A percentile compares a stretch with the other conserved stretches of the same genome.
Conservation (phyloP, 1,284 basidiomycete genomes). For the Heterobasidion parviporum region DNA sequence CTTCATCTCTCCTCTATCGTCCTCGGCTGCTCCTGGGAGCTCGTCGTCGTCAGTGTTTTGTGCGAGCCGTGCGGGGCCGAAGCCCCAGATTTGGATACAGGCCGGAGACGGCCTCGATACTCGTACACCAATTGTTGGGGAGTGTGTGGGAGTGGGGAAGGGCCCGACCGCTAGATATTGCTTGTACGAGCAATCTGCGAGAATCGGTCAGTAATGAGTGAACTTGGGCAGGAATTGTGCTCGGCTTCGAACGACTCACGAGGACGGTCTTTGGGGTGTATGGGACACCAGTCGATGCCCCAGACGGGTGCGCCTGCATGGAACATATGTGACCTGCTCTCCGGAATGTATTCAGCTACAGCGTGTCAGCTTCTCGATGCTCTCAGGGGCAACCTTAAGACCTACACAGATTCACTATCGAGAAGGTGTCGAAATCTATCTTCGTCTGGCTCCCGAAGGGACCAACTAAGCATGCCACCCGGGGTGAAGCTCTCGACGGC, state of each 20-base stretch:
- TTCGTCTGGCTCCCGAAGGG: slow-evolving; percentile 43
- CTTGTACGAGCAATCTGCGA: slow-evolving; percentile 40
- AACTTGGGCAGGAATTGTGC: background rate
- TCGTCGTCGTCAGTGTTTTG: slow-evolving; percentile 11
- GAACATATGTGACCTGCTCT: slow-evolving; percentile 57
- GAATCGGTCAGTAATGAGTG: background rate
- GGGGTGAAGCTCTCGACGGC: slow-evolving; percentile 41
- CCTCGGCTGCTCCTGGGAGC: background rate
- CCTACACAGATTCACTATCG: slow-evolving; percentile 46
- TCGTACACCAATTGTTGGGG: slow-evolving; percentile 51
- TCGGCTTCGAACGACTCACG: slow-evolving; percentile 28
- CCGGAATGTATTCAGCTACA: slow-evolving; percentile 32
- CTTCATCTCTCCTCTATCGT: slow-evolving; percentile 33
- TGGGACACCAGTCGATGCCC: slow-evolving; percentile 88
- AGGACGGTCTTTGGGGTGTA: slow-evolving; percentile 49
- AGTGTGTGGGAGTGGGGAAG: slow-evolving; percentile 52
- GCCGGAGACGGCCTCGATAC: slow-evolving; percentile 41
- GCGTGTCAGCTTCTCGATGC: background rate
- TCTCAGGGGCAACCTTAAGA: background rate
- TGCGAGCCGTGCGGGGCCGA: slow-evolving; percentile 15
- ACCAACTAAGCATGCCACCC: slow-evolving; percentile 56
- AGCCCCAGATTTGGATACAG: slow-evolving; percentile 68
- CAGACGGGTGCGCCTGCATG: slow-evolving; percentile 81
- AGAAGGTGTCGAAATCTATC: slow-evolving; percentile 49
- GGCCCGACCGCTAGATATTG: slow-evolving; percentile 84